Percentiles rank a stretch among this genome's conserved stretches.
Evolutionary conservation across 2,329 filamentous ascomycete species (phyloP).

Genomic region (Fusarium denticulatum): DNA sequence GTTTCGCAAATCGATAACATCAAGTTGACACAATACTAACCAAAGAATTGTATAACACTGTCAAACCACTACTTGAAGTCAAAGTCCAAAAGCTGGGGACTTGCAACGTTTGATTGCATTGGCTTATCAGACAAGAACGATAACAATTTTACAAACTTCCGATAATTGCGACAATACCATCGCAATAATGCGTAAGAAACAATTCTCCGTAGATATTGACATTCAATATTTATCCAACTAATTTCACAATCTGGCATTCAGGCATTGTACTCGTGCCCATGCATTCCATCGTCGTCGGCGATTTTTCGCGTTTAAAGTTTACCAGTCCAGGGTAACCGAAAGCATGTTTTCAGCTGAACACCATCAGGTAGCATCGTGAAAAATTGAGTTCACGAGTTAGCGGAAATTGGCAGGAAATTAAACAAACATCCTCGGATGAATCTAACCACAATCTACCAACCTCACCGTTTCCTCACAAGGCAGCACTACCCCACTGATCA

Average conservation of each 20-base stretch:
- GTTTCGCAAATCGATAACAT: background rate
- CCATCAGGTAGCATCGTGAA: background rate
- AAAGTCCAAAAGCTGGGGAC: no score
- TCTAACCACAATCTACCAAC: background rate
- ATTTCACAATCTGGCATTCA: no score
- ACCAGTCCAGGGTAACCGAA: background rate
- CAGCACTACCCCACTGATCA: slow-evolving; percentile 11
- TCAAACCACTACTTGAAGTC: no score
- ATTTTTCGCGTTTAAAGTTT: background rate
- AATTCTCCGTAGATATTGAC: no score
- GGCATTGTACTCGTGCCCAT: fast-evolving
- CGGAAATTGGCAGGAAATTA: slow-evolving; percentile 18
- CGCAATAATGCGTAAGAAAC: no score
- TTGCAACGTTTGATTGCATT: no score
- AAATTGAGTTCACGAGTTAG: background rate
- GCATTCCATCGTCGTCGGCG: background rate
- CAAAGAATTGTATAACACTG: background rate
- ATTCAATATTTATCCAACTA: no score
- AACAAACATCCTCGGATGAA: background rate
- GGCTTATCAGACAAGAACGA: no score
- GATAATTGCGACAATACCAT: no score
- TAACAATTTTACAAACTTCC: no score
- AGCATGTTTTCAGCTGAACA: background rate
- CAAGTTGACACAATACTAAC: background rate
- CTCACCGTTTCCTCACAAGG: background rate